These are phyloP conservation scores for Suillus subalutaceus DNA, from an alignment of 768 basidiomycete species.

Conservation along the genomic window DNA sequence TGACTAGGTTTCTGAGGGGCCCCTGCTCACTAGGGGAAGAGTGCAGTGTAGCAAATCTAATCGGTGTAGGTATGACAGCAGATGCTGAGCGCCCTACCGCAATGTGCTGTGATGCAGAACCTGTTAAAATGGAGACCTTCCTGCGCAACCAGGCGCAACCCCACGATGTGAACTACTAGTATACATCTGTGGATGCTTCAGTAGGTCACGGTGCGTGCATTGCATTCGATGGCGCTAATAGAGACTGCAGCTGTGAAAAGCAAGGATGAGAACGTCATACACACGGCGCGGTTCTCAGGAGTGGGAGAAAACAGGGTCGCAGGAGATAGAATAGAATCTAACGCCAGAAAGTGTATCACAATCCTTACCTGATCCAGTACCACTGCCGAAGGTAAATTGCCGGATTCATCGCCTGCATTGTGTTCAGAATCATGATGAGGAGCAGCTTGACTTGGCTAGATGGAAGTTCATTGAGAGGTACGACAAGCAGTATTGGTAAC, in stretches of 20 bases:
- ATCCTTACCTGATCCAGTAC: slow-evolving; percentile 30
- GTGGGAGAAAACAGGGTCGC: slow-evolving; percentile 3
- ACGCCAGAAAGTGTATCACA: not conserved
- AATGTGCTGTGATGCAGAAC: not conserved
- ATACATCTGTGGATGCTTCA: not conserved
- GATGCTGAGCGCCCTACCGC: not conserved
- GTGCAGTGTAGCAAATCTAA: not conserved
- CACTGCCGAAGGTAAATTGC: slow-evolving; percentile 17
- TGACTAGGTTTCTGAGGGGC: not conserved
- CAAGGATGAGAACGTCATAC: slow-evolving; percentile 2
- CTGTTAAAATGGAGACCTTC: slow-evolving; percentile 2
- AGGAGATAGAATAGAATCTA: slow-evolving; percentile 7
- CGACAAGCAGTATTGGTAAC: not conserved
- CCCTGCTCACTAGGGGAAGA: not conserved
- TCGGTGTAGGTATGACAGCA: not conserved
- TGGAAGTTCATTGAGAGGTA: slow-evolving; percentile 6
- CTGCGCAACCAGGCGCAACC: not conserved
- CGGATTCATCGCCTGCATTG: slow-evolving; percentile 21
- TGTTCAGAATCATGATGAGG: slow-evolving; percentile 30
- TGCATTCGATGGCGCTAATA: slow-evolving; percentile 11
- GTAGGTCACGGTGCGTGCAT: slow-evolving; percentile 12
- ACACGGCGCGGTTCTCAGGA: slow-evolving; percentile 19
- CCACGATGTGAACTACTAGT: not conserved
- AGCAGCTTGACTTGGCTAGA: slow-evolving; percentile 28
- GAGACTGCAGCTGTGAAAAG: slow-evolving; percentile 10